Percentiles rank a stretch among this genome's conserved stretches.
Evolutionary conservation across 768 basidiomycete genomes (phyloP).

Genomic region (Macrolepiota albuminosa): DNA sequence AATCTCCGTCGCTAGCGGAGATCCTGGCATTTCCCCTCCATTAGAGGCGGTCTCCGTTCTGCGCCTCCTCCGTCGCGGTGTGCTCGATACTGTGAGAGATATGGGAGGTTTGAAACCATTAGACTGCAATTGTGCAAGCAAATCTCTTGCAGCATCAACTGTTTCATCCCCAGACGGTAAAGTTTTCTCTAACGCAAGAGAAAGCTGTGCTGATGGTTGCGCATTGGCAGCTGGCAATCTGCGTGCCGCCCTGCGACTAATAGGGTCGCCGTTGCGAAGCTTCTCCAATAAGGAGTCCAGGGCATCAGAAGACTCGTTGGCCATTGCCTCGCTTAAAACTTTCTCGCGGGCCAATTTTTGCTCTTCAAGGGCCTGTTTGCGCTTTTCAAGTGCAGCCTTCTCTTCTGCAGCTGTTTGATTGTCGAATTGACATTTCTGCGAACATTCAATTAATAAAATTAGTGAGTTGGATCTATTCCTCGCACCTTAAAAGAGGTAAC

Average conservation of each 20-base stretch:
- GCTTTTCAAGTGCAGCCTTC: slow-evolving; percentile 58
- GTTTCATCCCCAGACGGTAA: slow-evolving; percentile 24
- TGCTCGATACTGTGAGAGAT: slow-evolving; percentile 39
- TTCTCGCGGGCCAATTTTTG: slow-evolving; percentile 52
- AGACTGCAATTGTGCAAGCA: slow-evolving; percentile 71
- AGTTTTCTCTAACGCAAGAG: slow-evolving; percentile 29
- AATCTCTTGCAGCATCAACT: slow-evolving; percentile 61
- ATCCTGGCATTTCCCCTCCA: slow-evolving; percentile 24
- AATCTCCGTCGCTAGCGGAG: slow-evolving; percentile 29
- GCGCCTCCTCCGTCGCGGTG: slow-evolving; percentile 35
- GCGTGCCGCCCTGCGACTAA: slow-evolving; percentile 53
- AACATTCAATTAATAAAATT: slow-evolving; percentile 1
- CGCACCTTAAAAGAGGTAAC: slow-evolving; percentile 83
- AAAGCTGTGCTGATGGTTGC: slow-evolving; percentile 27
- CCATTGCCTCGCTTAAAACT: slow-evolving; percentile 31
- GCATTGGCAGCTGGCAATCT: slow-evolving; percentile 38
- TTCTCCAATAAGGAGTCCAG: slow-evolving; percentile 71
- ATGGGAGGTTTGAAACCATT: slow-evolving; percentile 57
- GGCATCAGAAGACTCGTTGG: slow-evolving; percentile 52
- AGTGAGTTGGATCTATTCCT: neutral
- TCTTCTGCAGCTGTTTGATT: slow-evolving; percentile 76
- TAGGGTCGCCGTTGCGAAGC: slow-evolving; percentile 63
- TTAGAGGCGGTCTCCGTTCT: slow-evolving; percentile 25
- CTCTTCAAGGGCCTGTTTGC: slow-evolving; percentile 65
- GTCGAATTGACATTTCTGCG: slow-evolving; percentile 82